Evolutionary conservation across 305 asterid genomes (phyloP).

Genomic region (Vinca major): DNA sequence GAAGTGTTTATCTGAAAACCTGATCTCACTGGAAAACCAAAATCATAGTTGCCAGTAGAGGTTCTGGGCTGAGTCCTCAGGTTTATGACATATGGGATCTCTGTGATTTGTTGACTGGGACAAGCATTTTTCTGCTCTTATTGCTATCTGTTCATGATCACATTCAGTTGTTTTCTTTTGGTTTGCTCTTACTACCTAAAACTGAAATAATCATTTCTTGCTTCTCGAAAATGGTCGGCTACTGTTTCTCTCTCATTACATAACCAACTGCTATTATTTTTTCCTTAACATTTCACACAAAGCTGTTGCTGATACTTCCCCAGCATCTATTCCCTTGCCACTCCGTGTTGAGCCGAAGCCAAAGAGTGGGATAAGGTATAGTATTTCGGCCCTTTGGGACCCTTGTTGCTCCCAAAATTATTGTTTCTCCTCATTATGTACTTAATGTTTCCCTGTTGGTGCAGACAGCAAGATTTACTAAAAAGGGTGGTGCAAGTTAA

Average conservation of each 20-base stretch:
- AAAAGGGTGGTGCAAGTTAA: constrained; percentile 85
- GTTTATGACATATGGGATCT: not conserved
- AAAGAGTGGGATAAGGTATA: constrained; percentile 83
- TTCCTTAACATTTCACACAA: constrained; percentile 52
- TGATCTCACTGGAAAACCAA: not conserved
- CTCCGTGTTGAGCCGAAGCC: constrained; percentile 96
- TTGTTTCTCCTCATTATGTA: not conserved
- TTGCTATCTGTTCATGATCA: not conserved
- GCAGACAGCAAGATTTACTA: constrained; percentile 89
- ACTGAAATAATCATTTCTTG: not conserved
- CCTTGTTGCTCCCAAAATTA: not conserved
- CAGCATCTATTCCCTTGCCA: constrained; percentile 72
- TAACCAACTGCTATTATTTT: constrained; percentile 6
- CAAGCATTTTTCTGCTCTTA: too few relatives aligned
- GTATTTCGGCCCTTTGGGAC: not conserved
- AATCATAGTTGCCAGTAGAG: too few relatives aligned
- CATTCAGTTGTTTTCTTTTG: not conserved
- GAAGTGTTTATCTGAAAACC: not conserved
- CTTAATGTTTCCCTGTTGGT: not conserved
- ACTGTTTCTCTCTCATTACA: not conserved
- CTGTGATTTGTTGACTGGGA: not conserved
- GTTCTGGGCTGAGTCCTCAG: too few relatives aligned
- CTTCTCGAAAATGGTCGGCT: not conserved
- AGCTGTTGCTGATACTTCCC: constrained; percentile 82
- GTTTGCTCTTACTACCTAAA: not conserved